Percentiles rank a stretch among this genome's conserved stretches.
Conservation (phyloP, 148 eudicot species). For the Linanthus parryae region DNA sequence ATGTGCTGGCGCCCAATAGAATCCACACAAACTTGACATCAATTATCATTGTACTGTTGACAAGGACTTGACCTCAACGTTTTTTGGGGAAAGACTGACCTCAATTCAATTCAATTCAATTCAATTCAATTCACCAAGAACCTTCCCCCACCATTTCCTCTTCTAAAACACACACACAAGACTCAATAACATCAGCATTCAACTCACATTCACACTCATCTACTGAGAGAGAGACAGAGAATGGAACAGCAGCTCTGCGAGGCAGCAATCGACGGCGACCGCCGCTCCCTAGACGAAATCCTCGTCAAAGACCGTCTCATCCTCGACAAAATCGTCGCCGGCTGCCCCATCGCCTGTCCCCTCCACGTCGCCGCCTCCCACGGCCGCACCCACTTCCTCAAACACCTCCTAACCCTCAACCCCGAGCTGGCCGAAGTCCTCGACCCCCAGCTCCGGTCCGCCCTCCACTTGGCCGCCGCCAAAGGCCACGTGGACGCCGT, state of each 20-base stretch:
- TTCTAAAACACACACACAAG: too few relatives aligned
- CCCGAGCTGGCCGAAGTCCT: slow-evolving; percentile 31
- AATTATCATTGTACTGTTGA: too few relatives aligned
- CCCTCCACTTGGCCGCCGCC: slow-evolving; percentile 36
- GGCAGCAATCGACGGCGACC: slow-evolving; percentile 23
- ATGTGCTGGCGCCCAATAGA: too few relatives aligned
- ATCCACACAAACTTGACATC: too few relatives aligned
- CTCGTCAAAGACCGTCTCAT: slow-evolving; percentile 25
- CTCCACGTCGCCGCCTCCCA: slow-evolving; percentile 41
- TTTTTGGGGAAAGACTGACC: too few relatives aligned
- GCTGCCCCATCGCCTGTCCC: slow-evolving; percentile 14
- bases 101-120: too few relatives aligned
- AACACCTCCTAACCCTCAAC: slow-evolving; percentile 18
- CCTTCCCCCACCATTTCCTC: too few relatives aligned
- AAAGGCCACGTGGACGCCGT: slow-evolving; percentile 22
- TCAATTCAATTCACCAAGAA: too few relatives aligned
- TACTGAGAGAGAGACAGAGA: neutral
- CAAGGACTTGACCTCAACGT: too few relatives aligned
- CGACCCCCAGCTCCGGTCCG: slow-evolving; percentile 20
- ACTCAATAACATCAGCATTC: too few relatives aligned
- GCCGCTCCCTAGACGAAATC: neutral
- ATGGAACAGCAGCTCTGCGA: slow-evolving; percentile 1
- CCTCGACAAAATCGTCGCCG: slow-evolving; percentile 19
- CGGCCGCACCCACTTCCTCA: slow-evolving; percentile 26
- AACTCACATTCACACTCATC: too few relatives aligned